These are phyloP conservation scores for Acanthamoeba pearcei DNA, from an alignment of 208 protist genomes.

Conservation along the genomic window DNA sequence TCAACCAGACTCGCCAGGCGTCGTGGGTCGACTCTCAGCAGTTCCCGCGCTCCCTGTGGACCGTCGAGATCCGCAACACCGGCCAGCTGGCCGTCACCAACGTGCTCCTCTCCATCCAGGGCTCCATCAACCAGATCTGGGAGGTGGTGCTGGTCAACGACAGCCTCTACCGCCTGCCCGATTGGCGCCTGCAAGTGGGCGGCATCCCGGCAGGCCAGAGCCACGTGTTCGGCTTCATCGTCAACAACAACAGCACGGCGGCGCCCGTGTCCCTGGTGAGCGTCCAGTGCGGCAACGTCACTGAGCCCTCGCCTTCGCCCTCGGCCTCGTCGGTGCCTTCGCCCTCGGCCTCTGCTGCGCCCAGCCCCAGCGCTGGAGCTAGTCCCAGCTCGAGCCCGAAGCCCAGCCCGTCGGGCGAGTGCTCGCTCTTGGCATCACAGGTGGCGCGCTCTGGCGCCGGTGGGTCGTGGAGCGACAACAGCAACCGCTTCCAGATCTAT, in stretches of 20 bases:
- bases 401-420: neutral
- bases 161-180: constrained; percentile 32
- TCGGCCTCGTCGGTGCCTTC: neutral
- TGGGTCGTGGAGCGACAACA: constrained; percentile 32
- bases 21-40: neutral
- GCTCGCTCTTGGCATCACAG: neutral
- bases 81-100: neutral
- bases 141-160: neutral
- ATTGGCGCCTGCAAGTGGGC: neutral
- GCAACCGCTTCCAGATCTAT: constrained; percentile 26
- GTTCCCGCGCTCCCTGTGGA: neutral
- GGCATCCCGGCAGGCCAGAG: constrained; percentile 12
- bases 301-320: neutral
- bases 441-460: neutral
- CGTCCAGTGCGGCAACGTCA: constrained; percentile 1
- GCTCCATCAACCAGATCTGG: constrained; percentile 33
- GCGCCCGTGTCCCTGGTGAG: neutral
- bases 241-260: neutral
- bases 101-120: neutral
- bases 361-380: neutral
- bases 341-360: neutral
- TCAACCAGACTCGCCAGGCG: neutral
- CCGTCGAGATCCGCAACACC: neutral
- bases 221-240: constrained; percentile 62
- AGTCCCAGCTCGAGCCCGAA: neutral